Percentiles rank a stretch among this genome's conserved stretches.
phyloP scores from a whole-genome alignment of 768 basidiomycete species.

The Gloeostereum incarnatum region DNA sequence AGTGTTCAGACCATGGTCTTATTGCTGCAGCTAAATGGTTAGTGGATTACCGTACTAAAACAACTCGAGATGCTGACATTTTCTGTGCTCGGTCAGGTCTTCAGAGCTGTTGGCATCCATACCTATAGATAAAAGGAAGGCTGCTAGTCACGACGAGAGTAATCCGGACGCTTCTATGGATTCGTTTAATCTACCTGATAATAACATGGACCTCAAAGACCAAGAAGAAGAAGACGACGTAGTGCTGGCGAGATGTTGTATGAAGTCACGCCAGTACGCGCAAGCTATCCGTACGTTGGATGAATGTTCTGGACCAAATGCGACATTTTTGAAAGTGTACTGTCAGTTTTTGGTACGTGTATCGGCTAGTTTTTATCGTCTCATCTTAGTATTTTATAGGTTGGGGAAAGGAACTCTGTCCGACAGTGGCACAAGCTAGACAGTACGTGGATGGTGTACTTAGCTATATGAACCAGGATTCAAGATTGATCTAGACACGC shows the following conservation, averaged over 20 bases:
- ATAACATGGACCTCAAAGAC: not conserved
- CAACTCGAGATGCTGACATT: conserved; percentile 4
- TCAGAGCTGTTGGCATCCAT: conserved; percentile 41
- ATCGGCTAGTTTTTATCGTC: not conserved
- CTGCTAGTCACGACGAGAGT: not conserved
- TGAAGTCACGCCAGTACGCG: conserved; percentile 3
- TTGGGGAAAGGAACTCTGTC: conserved; percentile 54
- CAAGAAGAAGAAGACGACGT: conserved; percentile 2
- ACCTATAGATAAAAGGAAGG: conserved; percentile 14
- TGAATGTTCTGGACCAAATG: conserved; percentile 8
- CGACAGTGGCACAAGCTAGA: conserved; percentile 54
- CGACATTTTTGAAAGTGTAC: conserved; percentile 52
- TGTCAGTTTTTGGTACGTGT: conserved; percentile 48
- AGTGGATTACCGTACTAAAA: conserved; percentile 8
- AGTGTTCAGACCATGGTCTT: conserved; percentile 21
- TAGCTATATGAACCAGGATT: not conserved
- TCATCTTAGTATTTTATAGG: conserved; percentile 23
- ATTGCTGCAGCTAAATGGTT: conserved; percentile 43
- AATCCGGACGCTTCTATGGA: not conserved
- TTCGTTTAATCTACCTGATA: not conserved
- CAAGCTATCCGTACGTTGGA: conserved; percentile 2
- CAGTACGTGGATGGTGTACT: conserved; percentile 33
- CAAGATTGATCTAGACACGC: conserved; percentile 23
- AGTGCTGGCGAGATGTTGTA: not conserved
- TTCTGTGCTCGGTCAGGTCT: conserved; percentile 37